Evolutionary conservation across 2,329 filamentous ascomycete genomes (phyloP), one percentile per base, ranked within the genome.

Genomic region (Aspergillus ustus): DNA sequence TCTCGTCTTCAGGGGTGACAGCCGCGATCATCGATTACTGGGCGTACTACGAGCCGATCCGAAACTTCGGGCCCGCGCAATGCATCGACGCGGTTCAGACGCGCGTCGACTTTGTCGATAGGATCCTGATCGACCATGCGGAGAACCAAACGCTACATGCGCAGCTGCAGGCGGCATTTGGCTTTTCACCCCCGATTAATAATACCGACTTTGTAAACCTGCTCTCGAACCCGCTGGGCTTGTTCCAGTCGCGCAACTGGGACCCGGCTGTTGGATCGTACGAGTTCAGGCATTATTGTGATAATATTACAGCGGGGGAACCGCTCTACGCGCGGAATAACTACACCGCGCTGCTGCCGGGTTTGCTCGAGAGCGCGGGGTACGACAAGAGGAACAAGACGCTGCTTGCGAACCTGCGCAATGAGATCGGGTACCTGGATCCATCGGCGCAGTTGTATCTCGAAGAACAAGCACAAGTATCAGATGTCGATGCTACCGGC

Each of bases 1-100:
- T 96, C 53, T 89, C 90, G 0, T 93, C 90, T 0, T 94, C 91
- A 0, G 92, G 90, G 0, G 91, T 95, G 0, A 91, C 90, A 0
- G 85, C 86, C 62, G 91, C 91, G 3, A 90, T 95, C 59, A 87
- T 87, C 66, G 91, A 95, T 68, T 94, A 89, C 76, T 94, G 91
- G 69, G 76, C 84, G 65, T 89, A 88, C 69, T 88, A 81, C 68
- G 85, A 87, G 69, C 83, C 87, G 0, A 81, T 87, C 59, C 80
- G 85, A 13, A 72, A 83, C 19, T 84, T 83, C 60, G 87, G 78
- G 2, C 85, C 87, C 11, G 78, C 82, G 0, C 83, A 85, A 34
- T 95, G 92, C 71, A 83, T 93, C 40, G 77, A 80, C 1, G 83
- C 83, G 1, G 89, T 87, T 0, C 87, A 90, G 70, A 87, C 85